A percentile compares a stretch with the other conserved stretches of the same genome.
phyloP scores from a whole-genome alignment of 768 basidiomycete genomes.

The Pisolithus orientalis region DNA sequence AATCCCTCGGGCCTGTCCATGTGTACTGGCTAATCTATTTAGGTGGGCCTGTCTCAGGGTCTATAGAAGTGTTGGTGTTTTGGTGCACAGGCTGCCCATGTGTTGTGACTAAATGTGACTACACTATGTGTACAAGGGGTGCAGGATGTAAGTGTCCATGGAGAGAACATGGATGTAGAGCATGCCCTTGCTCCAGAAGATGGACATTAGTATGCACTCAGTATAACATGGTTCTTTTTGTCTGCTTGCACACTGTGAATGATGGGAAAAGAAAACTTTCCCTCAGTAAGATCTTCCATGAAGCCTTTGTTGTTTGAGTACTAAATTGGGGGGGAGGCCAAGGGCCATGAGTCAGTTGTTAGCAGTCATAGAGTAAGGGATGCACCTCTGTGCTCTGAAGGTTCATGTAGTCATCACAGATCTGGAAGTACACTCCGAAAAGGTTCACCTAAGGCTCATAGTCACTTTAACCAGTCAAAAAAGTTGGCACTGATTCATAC shows the following conservation, averaged over 20 bases:
- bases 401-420: neutral
- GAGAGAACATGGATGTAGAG: neutral
- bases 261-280: too few species aligned
- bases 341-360: too few species aligned
- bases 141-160: neutral
- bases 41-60: too few species aligned
- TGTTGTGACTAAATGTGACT: too few species aligned
- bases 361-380: neutral
- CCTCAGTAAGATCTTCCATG: neutral
- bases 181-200: too few species aligned
- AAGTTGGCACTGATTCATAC: too few species aligned
- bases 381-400: neutral
- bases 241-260: slow-evolving; percentile 57
- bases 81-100: too few species aligned
- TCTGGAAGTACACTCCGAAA: neutral
- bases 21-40: too few species aligned
- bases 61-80: too few species aligned
- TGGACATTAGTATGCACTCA: slow-evolving; percentile 51
- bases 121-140: slow-evolving; percentile 31
- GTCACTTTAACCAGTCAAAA: slow-evolving; percentile 42
- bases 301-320: too few species aligned
- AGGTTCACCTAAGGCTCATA: slow-evolving; percentile 62
- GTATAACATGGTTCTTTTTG: slow-evolving; percentile 65
- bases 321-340: too few species aligned
- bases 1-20: too few species aligned